Conservation (phyloP, 352 stramenopile species). For the Achlya hypogyna region DNA sequence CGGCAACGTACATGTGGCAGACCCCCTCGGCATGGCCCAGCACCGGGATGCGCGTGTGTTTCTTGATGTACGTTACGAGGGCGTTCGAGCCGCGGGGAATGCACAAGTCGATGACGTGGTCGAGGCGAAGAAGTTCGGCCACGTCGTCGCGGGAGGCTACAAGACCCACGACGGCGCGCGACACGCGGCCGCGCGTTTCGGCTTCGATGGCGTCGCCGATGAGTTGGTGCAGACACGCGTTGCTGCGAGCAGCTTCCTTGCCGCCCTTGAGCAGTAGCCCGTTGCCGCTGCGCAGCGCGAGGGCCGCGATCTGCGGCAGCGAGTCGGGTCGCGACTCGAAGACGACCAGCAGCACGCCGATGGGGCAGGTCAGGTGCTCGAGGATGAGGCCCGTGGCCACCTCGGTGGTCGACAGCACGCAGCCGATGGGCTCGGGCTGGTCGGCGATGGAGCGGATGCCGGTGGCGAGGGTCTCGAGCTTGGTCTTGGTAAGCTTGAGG, state of each 20-base stretch:
- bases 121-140: slow-evolving; percentile 86
- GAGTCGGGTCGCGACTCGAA: slow-evolving; percentile 97
- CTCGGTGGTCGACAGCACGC: slow-evolving; percentile 78
- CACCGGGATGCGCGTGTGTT: slow-evolving; percentile 95
- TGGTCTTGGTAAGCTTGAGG: slow-evolving; percentile 85
- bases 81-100: slow-evolving; percentile 94
- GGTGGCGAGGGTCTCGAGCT: slow-evolving; percentile 91
- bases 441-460: slow-evolving; percentile 90
- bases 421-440: slow-evolving; percentile 62
- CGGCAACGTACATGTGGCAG: slow-evolving; percentile 97
- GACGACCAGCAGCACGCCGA: slow-evolving; percentile 97
- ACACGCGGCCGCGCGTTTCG: slow-evolving; percentile 81
- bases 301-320: slow-evolving; percentile 92
- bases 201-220: slow-evolving; percentile 90
- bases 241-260: slow-evolving; percentile 90
- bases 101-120: slow-evolving; percentile 97
- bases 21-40: slow-evolving; percentile 97
- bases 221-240: slow-evolving; percentile 87
- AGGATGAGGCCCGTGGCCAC: slow-evolving; percentile 87
- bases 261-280: slow-evolving; percentile 95
- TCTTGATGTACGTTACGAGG: slow-evolving; percentile 96
- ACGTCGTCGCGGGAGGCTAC: slow-evolving; percentile 93
- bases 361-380: slow-evolving; percentile 91
- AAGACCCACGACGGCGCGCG: slow-evolving; percentile 89
- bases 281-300: slow-evolving; percentile 94